These are phyloP conservation scores for Metschnikowia lochheadii DNA, from an alignment of 805 yeast species.

Conservation along the genomic window DNA sequence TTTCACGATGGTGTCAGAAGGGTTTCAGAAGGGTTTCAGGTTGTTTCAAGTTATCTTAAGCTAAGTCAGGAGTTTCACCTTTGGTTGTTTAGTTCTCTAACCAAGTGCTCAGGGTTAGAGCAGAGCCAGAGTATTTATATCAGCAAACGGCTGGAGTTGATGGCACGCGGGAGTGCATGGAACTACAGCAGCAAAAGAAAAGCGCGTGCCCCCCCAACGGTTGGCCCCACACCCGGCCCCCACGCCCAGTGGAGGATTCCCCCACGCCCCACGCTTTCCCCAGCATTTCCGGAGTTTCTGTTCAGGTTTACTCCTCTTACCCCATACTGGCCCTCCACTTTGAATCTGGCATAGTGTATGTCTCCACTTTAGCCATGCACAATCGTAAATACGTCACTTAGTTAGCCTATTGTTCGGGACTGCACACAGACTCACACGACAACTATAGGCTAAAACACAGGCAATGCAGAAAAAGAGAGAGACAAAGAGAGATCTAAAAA, in stretches of 20 bases:
- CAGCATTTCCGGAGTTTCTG: neutral
- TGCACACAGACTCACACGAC: too few relatives aligned
- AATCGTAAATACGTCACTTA: too few relatives aligned
- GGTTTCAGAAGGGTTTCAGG: too few relatives aligned
- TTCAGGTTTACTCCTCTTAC: neutral
- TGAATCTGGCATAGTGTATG: too few relatives aligned
- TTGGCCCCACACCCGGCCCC: neutral
- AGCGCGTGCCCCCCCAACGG: neutral
- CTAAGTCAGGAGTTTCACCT: too few relatives aligned
- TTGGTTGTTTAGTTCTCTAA: too few relatives aligned
- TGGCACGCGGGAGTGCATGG: neutral
- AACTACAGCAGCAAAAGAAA: neutral
- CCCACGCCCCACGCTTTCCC: neutral
- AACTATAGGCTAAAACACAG: too few relatives aligned
- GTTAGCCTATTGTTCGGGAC: too few relatives aligned
- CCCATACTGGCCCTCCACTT: neutral
- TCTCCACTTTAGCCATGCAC: neutral
- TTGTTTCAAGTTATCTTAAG: too few relatives aligned
- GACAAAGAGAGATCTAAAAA: too few relatives aligned
- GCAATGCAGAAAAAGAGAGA: too few relatives aligned
- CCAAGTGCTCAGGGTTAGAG: neutral
- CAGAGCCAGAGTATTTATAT: neutral
- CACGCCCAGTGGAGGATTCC: neutral
- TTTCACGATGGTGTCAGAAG: too few relatives aligned
- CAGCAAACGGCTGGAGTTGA: neutral